Conservation (phyloP, 2,329 filamentous ascomycete species). For the Hansfordia pulvinata region DNA sequence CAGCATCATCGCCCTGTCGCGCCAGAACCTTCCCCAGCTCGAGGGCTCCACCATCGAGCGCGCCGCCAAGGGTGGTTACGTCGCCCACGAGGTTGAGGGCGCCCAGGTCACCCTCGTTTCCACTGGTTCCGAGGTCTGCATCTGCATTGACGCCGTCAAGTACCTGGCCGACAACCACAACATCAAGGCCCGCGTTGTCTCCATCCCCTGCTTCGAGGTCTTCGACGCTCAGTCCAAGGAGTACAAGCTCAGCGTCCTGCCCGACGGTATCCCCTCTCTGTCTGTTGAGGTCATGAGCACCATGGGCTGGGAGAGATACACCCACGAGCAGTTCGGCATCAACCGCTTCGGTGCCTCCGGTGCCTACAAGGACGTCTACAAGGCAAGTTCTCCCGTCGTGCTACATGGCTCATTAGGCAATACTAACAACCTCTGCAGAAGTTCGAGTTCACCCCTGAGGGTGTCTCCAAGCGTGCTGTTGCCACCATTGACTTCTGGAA, state of each 20-base stretch:
- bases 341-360: slow-evolving; percentile 98
- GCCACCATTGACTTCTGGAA: slow-evolving; percentile 97
- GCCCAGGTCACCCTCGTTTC: slow-evolving; percentile 83
- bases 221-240: slow-evolving; percentile 92
- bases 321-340: slow-evolving; percentile 97
- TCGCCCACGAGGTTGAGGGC: slow-evolving; percentile 69
- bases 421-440: slow-evolving; percentile 48
- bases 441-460: slow-evolving; percentile 98
- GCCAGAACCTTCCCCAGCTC: slow-evolving; percentile 96
- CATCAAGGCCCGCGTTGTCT: slow-evolving; percentile 82
- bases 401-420: neutral
- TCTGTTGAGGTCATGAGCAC: slow-evolving; percentile 96
- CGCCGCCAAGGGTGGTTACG: slow-evolving; percentile 91
- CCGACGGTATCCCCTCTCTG: slow-evolving; percentile 84
- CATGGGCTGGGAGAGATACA: slow-evolving; percentile 97
- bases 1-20: slow-evolving; percentile 85
- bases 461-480: slow-evolving; percentile 85
- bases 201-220: slow-evolving; percentile 91
- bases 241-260: slow-evolving; percentile 84
- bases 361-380: slow-evolving; percentile 96
- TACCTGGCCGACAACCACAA: slow-evolving; percentile 79
- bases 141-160: slow-evolving; percentile 88
- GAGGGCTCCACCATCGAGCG: slow-evolving; percentile 85
- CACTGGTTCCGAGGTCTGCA: slow-evolving; percentile 89
- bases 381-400: slow-evolving; percentile 36